Base-by-base conservation (phyloP, 352 stramenopile genomes). In the Globisporangium cylindrosporum region DNA sequence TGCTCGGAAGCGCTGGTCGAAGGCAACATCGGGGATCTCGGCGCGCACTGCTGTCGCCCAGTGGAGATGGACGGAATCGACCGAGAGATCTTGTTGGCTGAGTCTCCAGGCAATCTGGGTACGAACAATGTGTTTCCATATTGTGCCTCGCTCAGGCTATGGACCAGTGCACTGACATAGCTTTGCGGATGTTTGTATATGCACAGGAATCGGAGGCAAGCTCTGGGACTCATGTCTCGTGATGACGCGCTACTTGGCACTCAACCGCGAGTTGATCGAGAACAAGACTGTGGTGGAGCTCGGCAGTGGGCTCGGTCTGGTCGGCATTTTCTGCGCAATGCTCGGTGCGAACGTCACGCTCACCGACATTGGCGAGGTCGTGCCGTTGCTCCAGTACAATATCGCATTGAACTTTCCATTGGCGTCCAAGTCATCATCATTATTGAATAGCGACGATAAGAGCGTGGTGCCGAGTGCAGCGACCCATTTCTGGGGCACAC, bases 161-260 rank as follows among this genome's bases (percentile, higher is more conserved):
- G 7, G 5, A 24, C 6, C 18, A 51, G 18, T 69, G 71, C 61
- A 38, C 54, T 59, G 20, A 20, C n/a, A 24, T 29, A 32, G n/a
- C 9, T 15, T 1, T 56, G n/a, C 3, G 9, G 1, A 4, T 62
- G 56, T 49, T 4, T 15, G 24, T 38, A 8, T 4, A 59, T 53
- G 27, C 29, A 51, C 60, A 88, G 80, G 86, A 25, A 94, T 94
- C 63, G 86, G 80, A 48, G 86, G 86, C n/a, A 94, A 94, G 65
- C 66, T 94, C 18, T 94, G 86, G 86, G 86, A 94, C 71, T 93
- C 84, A 59, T 90, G 84, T 25, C 74, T 94, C 32, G 81, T 94
- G 20, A 68, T 94, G 59, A 91, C 82, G 8, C 73, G 75, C 22
- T 93, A 91, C 69, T 59, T 94, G 24, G 64, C 76, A 22, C 64